Percentiles rank a stretch among this genome's conserved stretches.
phyloP scores from a whole-genome alignment of 139 green algal genomes.

The Micromonas pusilla region DNA sequence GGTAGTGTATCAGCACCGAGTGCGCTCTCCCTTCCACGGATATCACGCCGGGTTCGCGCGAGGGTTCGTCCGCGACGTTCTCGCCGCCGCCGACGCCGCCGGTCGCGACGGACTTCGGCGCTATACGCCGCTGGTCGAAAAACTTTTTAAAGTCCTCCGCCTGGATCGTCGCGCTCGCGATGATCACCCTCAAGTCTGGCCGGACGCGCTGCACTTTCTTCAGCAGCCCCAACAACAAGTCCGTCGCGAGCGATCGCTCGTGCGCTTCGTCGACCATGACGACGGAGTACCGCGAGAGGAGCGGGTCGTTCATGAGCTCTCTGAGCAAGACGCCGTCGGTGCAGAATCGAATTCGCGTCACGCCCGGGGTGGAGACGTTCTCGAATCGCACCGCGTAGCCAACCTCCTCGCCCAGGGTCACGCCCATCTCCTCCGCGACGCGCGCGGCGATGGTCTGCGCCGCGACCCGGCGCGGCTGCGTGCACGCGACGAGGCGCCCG shows the following conservation, averaged over 20 bases:
- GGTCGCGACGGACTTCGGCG: constrained; percentile 60
- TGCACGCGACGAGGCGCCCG: constrained; percentile 60
- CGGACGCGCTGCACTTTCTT: constrained; percentile 78
- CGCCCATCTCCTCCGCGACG: constrained; percentile 87
- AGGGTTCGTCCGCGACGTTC: background rate
- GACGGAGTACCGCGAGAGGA: constrained; percentile 68
- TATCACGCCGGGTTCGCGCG: constrained; percentile 59
- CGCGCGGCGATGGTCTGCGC: constrained; percentile 72
- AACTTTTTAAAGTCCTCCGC: constrained; percentile 91
- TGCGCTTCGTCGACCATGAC: constrained; percentile 97
- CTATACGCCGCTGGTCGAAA: constrained; percentile 89
- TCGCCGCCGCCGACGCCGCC: background rate
- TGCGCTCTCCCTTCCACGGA: constrained; percentile 66
- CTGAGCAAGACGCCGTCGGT: constrained; percentile 94
- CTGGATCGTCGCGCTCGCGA: constrained; percentile 87
- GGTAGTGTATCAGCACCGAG: constrained; percentile 73
- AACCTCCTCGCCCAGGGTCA: constrained; percentile 56
- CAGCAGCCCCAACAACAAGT: constrained; percentile 95
- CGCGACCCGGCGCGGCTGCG: constrained; percentile 36
- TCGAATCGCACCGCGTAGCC: constrained; percentile 98
- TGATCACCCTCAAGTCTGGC: constrained; percentile 76
- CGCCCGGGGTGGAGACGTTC: constrained; percentile 73
- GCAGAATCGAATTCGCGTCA: constrained; percentile 98
- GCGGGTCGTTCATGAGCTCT: constrained; percentile 82
- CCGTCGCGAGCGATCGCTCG: constrained; percentile 94